Conservation (phyloP, 768 basidiomycete species). For the Lanmaoa pseudosensibilis region DNA sequence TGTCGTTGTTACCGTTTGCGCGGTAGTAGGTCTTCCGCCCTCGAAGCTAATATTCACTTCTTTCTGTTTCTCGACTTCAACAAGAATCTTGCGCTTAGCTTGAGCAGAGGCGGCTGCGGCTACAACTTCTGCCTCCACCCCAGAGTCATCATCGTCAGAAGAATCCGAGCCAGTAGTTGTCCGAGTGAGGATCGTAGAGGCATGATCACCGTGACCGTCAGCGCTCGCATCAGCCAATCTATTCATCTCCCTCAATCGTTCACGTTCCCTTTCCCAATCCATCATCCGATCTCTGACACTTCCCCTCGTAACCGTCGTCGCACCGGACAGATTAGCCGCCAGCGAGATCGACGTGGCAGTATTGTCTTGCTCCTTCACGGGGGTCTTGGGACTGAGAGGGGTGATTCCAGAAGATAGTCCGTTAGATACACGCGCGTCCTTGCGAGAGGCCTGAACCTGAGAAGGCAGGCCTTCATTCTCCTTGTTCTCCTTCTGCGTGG, state of each 20-base stretch:
- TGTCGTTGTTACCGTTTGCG: constrained; percentile 14
- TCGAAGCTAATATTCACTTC: background rate
- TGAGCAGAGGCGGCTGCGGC: constrained; percentile 20
- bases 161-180: constrained; percentile 16
- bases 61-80: constrained; percentile 1
- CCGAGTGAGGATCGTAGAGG: constrained; percentile 22
- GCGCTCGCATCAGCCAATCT: constrained; percentile 55
- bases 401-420: background rate
- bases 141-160: constrained; percentile 30
- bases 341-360: constrained; percentile 12
- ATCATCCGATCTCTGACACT: constrained; percentile 59
- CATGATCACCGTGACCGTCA: constrained; percentile 40
- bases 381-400: constrained; percentile 18
- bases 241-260: constrained; percentile 68
- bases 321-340: constrained; percentile 18
- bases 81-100: constrained; percentile 2
- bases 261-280: constrained; percentile 75
- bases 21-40: constrained; percentile 5
- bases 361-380: constrained; percentile 13
- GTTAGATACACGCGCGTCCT: constrained; percentile 2
- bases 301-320: constrained; percentile 23
- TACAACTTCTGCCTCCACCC: constrained; percentile 27
- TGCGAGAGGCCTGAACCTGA: constrained; percentile 8
- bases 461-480: constrained; percentile 22
- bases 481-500: constrained; percentile 29